Evolutionary conservation across 495 filamentous ascomycete genomes (phyloP).

Genomic region (Annulohypoxylon moriforme): DNA sequence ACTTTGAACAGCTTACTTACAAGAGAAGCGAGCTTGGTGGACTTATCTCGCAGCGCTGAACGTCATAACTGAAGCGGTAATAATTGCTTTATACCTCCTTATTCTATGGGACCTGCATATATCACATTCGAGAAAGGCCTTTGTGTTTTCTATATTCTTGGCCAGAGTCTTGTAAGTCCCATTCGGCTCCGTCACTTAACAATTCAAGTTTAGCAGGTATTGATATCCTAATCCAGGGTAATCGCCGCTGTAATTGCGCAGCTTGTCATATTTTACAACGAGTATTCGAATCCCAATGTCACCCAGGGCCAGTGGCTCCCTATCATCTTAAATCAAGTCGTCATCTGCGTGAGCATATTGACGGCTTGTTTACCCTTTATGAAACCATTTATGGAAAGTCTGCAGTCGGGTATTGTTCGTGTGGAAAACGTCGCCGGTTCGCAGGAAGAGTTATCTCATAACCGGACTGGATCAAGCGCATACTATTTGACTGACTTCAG

Average conservation of each 20-base stretch:
- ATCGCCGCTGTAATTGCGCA: not conserved
- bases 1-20: not conserved
- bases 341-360: slow-evolving; percentile 1
- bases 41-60: not conserved
- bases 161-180: not conserved
- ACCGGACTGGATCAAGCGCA: not conserved
- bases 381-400: slow-evolving; percentile 4
- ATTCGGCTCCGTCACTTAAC: not conserved
- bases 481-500: slow-evolving; percentile 2
- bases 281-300: not conserved
- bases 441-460: not conserved
- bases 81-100: slow-evolving; percentile 4
- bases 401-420: slow-evolving; percentile 5
- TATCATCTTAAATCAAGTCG: not conserved
- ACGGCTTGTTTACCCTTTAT: slow-evolving; percentile 4
- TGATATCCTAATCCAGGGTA: not conserved
- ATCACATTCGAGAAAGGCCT: not conserved
- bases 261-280: not conserved
- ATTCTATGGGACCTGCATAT: slow-evolving; percentile 6
- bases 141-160: slow-evolving; percentile 2
- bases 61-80: not conserved
- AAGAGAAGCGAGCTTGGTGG: slow-evolving; percentile 8
- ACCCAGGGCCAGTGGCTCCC: slow-evolving; percentile 8
- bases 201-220: not conserved
- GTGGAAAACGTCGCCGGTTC: not conserved